Evolutionary conservation across 2,329 filamentous ascomycete species (phyloP), one percentile per base, ranked within the genome.

Genomic region (Penicillium crustosum): DNA sequence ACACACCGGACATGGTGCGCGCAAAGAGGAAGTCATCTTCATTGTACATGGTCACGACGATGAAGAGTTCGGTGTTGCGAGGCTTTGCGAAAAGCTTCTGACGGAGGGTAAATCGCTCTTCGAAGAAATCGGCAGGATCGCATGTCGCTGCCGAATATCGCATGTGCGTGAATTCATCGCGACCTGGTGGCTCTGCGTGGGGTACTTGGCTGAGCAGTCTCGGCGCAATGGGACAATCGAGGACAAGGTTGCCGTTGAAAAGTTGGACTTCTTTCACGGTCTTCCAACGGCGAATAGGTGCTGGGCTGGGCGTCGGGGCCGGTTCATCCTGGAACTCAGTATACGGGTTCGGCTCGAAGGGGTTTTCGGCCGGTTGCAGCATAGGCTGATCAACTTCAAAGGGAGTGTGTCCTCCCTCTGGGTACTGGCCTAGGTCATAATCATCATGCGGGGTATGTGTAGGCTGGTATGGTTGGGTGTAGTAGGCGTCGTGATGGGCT

Each of bases 11-110:
- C 91, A 99, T 91, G 5, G 94, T 97, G 42, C 94, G 87, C 25
- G 94, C 92, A 72, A 99, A 97, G 59, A 97, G 81, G 64, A 97
- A 88, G 68, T 99, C 94, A 74, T 99, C 93, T 72, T 99, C 94
- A 72, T 99, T 99, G 80, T 99, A 99, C 93, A 97, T 97, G 57
- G 93, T 97, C 53, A 97, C 86, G 35, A 93, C 93, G 68, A 97
- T 96, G 76, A 97, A 97, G 2, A 97, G 81, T 78, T 97, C 93
- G 0, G 93, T 97, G 70, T 96, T 90, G 54, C 93, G 84, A 4
- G 91, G 89, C 75, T 96, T 97, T 56, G 91, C 91, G 72, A 97
- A 97, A 25, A 97, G 85, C 71, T 86, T 89, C 77, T 97, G 93
- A 61, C 93, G 89, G 58, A 97, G 78, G 0, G 93, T 97, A 68